phyloP scores from a whole-genome alignment of 1,284 basidiomycete genomes.

The Ustilago curta region DNA sequence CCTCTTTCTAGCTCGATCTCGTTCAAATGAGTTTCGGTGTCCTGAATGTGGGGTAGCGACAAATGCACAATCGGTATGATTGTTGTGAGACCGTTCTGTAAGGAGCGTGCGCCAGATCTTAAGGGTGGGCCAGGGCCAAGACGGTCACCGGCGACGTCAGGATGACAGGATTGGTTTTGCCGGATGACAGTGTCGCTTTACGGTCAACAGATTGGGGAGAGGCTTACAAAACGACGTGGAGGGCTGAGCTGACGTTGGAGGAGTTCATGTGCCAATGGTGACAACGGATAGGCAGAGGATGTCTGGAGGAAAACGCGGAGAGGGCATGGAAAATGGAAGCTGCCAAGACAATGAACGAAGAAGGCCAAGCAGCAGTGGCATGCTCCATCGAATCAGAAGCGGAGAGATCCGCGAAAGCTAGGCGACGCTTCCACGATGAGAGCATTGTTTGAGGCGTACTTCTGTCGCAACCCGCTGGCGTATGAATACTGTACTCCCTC shows the following conservation, averaged over 20 bases:
- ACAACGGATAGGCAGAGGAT: not conserved
- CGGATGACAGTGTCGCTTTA: not conserved
- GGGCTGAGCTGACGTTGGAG: too few species aligned
- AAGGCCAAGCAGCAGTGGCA: not conserved
- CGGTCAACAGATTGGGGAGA: not conserved
- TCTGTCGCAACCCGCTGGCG: too few species aligned
- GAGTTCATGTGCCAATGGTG: not conserved
- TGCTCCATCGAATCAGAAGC: not conserved
- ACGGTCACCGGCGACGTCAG: slow-evolving; percentile 6
- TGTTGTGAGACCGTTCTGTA: too few species aligned
- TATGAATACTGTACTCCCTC: too few species aligned
- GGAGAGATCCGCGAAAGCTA: not conserved
- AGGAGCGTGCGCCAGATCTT: not conserved
- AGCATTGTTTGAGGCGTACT: too few species aligned
- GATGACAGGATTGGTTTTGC: slow-evolving; percentile 9
- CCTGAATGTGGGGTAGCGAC: not conserved
- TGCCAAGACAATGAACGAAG: not conserved
- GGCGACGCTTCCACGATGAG: too few species aligned
- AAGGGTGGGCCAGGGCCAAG: not conserved
- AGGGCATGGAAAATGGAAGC: not conserved
- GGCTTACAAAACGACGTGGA: not conserved
- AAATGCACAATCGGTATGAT: too few species aligned
- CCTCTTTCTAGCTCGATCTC: not conserved
- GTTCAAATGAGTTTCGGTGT: not conserved
- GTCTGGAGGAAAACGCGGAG: not conserved